These are phyloP conservation scores for Schoenoplectus tabernaemontani DNA, from an alignment of 202 grass and related monocot genomes.

Conservation along the genomic window DNA sequence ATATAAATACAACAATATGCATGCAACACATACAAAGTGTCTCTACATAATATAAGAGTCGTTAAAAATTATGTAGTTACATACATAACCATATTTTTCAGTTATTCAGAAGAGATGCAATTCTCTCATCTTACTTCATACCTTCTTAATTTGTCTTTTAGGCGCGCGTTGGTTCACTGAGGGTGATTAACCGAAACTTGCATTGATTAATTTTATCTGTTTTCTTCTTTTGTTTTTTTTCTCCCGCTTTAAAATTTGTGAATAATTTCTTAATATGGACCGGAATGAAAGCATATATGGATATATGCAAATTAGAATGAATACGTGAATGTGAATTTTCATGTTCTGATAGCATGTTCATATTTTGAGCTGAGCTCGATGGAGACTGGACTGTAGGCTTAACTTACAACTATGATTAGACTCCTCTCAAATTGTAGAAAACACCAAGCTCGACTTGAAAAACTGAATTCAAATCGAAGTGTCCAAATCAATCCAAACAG, in stretches of 20 bases:
- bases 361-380: background rate
- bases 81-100: too few relatives aligned
- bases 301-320: background rate
- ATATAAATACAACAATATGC: too few relatives aligned
- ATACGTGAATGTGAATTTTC: background rate
- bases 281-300: background rate
- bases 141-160: too few relatives aligned
- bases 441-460: background rate
- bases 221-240: background rate
- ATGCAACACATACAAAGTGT: too few relatives aligned
- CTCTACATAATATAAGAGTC: too few relatives aligned
- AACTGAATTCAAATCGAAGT: background rate
- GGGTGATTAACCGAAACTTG: too few relatives aligned
- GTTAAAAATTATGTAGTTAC: too few relatives aligned
- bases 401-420: background rate
- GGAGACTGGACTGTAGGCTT: background rate
- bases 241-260: too few relatives aligned
- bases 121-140: too few relatives aligned
- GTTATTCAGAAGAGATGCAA: too few relatives aligned
- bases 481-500: background rate
- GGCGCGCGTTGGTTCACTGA: too few relatives aligned
- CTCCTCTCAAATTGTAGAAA: background rate
- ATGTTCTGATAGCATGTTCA: background rate
- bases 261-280: background rate
- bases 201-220: too few relatives aligned